Evolutionary conservation across 352 stramenopile species (phyloP), one percentile per base, ranked within the genome.

Genomic region (Phytophthora fragariae): DNA sequence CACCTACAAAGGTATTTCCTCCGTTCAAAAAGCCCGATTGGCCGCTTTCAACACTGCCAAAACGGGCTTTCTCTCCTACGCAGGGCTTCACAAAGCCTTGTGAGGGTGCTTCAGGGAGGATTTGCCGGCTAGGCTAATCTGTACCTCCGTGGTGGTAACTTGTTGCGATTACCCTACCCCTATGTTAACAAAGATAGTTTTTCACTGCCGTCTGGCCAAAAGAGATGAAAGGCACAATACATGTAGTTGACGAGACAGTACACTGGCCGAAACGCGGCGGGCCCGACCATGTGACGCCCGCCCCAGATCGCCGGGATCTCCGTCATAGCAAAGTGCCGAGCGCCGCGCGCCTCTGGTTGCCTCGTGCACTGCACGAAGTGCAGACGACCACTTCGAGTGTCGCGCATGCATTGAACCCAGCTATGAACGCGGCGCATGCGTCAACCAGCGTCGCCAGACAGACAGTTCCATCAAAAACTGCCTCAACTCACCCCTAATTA

Each of bases 231-330:
- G n/a, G n/a, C n/a, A n/a, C n/a, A n/a, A n/a, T n/a, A 21, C 19
- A 21, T 21, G 19, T 21, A 53, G 60, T 10, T 31, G 19, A 19
- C 47, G 47, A 19, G 6, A n/a, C 19, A 31, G 41, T 6, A n/a
- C 17, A 54, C 47, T 54, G 47, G 46, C 47, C 60, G 21, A 66
- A 39, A 67, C n/a, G 60, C 60, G n/a, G 17, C 49, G 10, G 33
- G n/a, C 17, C 33, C 33, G 35, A 60, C 24, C 59, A 49, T 50
- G 47, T 66, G 47, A 27, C 41, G 19, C 52, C 21, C 41, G 49
- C 19, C 15, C 49, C 17, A 50, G 44, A 19, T 24, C 44, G 47
- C 47, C 24, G 56, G 56, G 56, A 63, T 54, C 57, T 54, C 37
- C 37, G 24, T 44, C 37, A 10, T 5, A 4, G 37, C 37, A 15